Conservation (phyloP, 2,329 filamentous ascomycete species). For the Botrytis pseudocinerea region DNA sequence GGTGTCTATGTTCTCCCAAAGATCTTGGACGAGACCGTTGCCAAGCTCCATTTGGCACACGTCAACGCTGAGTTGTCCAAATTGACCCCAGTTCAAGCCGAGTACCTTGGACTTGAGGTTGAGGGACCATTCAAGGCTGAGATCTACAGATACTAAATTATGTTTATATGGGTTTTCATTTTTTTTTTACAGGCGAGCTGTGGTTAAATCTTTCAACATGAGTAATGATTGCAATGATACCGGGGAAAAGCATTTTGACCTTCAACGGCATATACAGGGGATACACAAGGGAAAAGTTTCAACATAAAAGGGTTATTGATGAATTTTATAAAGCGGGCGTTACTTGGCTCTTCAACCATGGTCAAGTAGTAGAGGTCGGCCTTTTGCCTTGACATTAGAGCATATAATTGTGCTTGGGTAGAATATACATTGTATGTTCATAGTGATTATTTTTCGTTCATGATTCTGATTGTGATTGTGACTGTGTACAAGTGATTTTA, state of each 20-base stretch:
- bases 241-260: slow-evolving; percentile 56
- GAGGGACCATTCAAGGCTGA: slow-evolving; percentile 97
- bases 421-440: slow-evolving; percentile 25
- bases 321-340: slow-evolving; percentile 40
- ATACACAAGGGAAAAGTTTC: slow-evolving; percentile 40
- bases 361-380: slow-evolving; percentile 41
- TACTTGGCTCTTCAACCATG: slow-evolving; percentile 45
- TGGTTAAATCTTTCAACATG: slow-evolving; percentile 42
- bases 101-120: slow-evolving; percentile 84
- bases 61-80: slow-evolving; percentile 91
- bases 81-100: slow-evolving; percentile 82
- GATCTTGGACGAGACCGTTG: slow-evolving; percentile 98
- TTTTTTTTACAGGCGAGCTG: slow-evolving; percentile 31
- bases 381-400: slow-evolving; percentile 37
- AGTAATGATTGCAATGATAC: slow-evolving; percentile 59
- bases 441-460: not conserved
- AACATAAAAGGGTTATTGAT: slow-evolving; percentile 39
- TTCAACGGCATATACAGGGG: slow-evolving; percentile 59
- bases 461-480: not conserved
- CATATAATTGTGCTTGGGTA: slow-evolving; percentile 30
- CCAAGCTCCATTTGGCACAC: slow-evolving; percentile 87
- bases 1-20: slow-evolving; percentile 98
- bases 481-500: not conserved
- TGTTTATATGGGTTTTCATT: slow-evolving; percentile 27
- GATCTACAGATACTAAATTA: slow-evolving; percentile 53